These are phyloP conservation scores for Beauveria rudraprayagi DNA, from an alignment of 2,329 filamentous ascomycete species.

Conservation along the genomic window DNA sequence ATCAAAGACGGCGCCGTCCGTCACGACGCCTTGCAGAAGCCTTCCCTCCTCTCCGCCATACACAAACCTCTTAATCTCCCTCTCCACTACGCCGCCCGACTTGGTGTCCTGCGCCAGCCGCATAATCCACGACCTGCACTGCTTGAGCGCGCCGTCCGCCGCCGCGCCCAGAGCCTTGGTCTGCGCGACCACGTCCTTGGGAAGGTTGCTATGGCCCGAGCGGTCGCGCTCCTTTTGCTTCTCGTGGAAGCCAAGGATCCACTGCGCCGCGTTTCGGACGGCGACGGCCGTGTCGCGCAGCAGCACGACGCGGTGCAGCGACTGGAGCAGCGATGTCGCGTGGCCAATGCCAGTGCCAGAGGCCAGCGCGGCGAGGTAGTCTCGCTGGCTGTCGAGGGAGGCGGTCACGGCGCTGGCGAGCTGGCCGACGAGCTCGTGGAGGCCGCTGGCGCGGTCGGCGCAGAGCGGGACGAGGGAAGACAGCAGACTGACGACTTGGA, in stretches of 20 bases:
- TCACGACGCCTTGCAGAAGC: constrained; percentile 18
- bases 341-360: constrained; percentile 12
- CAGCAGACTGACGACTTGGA: constrained; percentile 34
- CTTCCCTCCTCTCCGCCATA: constrained; percentile 18
- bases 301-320: constrained; percentile 28
- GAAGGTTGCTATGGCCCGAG: constrained; percentile 29
- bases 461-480: constrained; percentile 26
- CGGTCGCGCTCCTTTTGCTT: constrained; percentile 31
- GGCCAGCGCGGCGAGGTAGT: constrained; percentile 11
- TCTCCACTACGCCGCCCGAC: constrained; percentile 20
- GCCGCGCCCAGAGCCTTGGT: constrained; percentile 26
- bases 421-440: constrained; percentile 19
- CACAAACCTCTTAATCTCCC: constrained; percentile 21
- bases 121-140: constrained; percentile 24
- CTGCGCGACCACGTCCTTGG: constrained; percentile 28
- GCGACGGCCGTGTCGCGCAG: constrained; percentile 31
- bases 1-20: constrained; percentile 18
- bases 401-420: constrained; percentile 20
- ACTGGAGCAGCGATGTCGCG: constrained; percentile 21
- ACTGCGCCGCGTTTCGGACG: constrained; percentile 22
- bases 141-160: constrained; percentile 23
- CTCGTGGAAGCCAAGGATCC: constrained; percentile 30
- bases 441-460: constrained; percentile 15
- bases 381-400: constrained; percentile 21
- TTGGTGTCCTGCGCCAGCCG: constrained; percentile 23